Base-by-base conservation (phyloP, 2,329 filamentous ascomycete species). In the Rutstroemia sydowiana region DNA sequence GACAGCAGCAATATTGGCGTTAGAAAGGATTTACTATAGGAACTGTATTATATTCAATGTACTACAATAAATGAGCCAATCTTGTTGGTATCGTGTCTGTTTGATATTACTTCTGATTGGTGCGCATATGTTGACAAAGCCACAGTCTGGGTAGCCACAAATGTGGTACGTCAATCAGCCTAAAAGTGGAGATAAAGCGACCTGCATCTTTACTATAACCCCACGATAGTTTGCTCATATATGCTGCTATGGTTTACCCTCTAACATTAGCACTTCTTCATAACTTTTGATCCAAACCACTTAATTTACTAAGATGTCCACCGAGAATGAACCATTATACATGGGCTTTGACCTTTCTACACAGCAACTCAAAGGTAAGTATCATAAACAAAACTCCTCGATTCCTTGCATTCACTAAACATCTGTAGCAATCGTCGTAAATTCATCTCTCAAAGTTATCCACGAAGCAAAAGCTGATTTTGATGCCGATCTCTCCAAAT, bases 311-410 rank as follows among this genome's bases (percentile, higher is more conserved):
- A 64, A 52, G 41, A 73, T 73, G 69, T 61, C 69, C 43, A 61
- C 66, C 28, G 60, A 59, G 44, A 57, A 69, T 56, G 75, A 73
- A 30, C 84, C 87, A 16, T 74, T 95, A 55, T 95, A 95, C 67
- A 76, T 95, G 65, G 93, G 93, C 55, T 91, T 97, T 69, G 93
- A 98, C 72, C 84, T 97, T 55, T 96, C 91, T 40, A 97, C 93
- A 53, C 93, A 97, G 70, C 92, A 97, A 69, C 78, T 97, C 53
- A 97, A 98, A 78, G 91, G 88, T 82, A 69, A 58, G 65, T 32
- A 21, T 23, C 53, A 39, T 56, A 52, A 53, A 49, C 20, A 36
- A 34, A 53, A 42, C 51, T 39, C 11, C 47, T 40, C 5, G 20
- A 26, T 37, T 30, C 21, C 30, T 47, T 36, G 31, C 20, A 20